Percentiles rank a stretch among this genome's conserved stretches.
Evolutionary conservation across 192 early-diverging fungal genomes (phyloP).

Genomic region (Oehlia diaphana): DNA sequence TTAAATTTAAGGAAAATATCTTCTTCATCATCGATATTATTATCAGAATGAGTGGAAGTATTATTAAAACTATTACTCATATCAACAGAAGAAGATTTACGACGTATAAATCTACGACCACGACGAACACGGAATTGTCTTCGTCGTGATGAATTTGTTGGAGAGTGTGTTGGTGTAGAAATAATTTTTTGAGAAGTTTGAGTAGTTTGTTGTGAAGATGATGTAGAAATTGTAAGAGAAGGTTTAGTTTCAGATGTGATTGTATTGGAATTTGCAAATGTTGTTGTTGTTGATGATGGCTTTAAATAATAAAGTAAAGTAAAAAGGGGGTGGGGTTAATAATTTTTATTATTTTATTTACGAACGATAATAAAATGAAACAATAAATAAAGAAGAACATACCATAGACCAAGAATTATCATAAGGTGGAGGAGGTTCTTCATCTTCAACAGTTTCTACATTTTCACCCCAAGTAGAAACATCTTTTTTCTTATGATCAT

Average conservation of each 20-base stretch:
- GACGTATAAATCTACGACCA: conserved; percentile 1
- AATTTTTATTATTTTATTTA: too few species aligned
- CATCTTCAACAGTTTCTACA: conserved; percentile 2
- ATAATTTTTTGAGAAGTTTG: background rate
- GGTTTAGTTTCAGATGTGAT: background rate
- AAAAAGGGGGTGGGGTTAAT: too few species aligned
- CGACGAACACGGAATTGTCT: conserved; percentile 19
- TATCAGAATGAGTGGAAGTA: too few species aligned
- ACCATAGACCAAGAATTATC: conserved; percentile 30
- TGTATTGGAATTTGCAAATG: too few species aligned
- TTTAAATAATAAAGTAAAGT: too few species aligned
- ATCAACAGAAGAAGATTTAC: background rate
- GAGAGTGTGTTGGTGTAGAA: background rate
- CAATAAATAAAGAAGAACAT: too few species aligned
- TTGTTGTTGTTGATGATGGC: too few species aligned
- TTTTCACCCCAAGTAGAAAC: conserved; percentile 1
- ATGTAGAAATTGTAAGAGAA: background rate
- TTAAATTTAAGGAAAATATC: conserved; percentile 20
- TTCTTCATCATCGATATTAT: conserved; percentile 5
- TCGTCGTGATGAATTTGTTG: background rate
- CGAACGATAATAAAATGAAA: too few species aligned
- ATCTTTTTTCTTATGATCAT: too few species aligned
- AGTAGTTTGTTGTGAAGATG: too few species aligned
- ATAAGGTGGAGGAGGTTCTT: conserved; percentile 32
- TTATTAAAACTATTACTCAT: background rate